Base-by-base conservation (phyloP, 106 monocot genomes). In the Acanthochlamys bracteata region DNA sequence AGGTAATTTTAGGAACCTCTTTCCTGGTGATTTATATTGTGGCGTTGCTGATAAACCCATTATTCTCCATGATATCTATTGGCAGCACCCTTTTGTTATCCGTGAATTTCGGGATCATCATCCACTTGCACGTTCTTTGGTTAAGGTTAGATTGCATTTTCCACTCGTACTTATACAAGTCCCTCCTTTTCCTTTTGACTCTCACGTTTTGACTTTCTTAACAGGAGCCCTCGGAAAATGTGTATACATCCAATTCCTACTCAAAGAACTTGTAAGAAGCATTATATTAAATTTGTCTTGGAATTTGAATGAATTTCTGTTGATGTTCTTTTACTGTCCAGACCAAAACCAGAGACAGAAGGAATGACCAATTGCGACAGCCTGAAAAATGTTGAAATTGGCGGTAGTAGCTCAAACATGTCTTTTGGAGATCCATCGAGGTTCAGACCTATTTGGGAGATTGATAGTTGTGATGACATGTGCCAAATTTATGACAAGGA, bases 81-180 rank as follows among this genome's bases (percentile, higher is more conserved):
- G 55, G 70, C 68, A 89, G 88, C 81, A 89, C 78, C 78, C 83
- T 0, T 89, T 89, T 69, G 81, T 89, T 70, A 66, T 70, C 25
- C 73, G 73, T 14, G 76, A 82, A 57, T 16, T 22, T 73, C 64
- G 72, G 61, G 73, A 70, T 62, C 39, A 57, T 63, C 75, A 61
- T 62, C 66, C 39, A 66, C 7, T 76, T 17, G 9, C 24, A 69
- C 61, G 0, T 16, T 62, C 72, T 67, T 67, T 74, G 52, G 42
- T 45, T 41, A 63, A 15, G 67, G 84, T 76, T 64, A 70, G 62
- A 26, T 40, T 62, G 11, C 42, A 25, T 2, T 14, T 25, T 59
- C 25, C 14, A 7, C n/a, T 3, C 41, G 20, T n/a, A 40, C 10
- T 62, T 39, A 19, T 39, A 40, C 33, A 16, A 20, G 11, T 12